Conservation (phyloP, 1,284 basidiomycete species). For the Bondarzewia mesenterica region DNA sequence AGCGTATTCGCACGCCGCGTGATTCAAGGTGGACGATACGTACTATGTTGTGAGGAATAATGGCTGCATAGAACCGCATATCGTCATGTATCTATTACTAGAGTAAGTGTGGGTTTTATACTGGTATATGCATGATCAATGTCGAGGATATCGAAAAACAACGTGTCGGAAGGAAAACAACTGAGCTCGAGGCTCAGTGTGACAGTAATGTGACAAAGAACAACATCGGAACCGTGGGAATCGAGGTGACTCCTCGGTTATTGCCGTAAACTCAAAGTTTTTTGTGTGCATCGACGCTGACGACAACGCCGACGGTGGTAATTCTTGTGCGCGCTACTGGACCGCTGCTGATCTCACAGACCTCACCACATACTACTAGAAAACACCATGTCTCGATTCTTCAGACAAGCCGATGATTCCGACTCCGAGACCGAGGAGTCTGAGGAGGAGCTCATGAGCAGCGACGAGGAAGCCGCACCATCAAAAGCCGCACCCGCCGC, state of each 20-base stretch:
- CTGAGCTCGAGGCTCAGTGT: background rate
- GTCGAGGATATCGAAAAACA: too few species aligned
- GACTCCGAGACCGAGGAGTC: slow-evolving; percentile 74
- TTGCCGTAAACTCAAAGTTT: slow-evolving; percentile 11
- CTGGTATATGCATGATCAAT: too few species aligned
- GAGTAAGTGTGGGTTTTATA: too few species aligned
- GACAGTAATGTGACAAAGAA: background rate
- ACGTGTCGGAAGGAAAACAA: too few species aligned
- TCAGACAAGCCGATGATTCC: slow-evolving; percentile 76
- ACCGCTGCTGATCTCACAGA: background rate
- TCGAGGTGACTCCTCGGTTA: slow-evolving; percentile 2
- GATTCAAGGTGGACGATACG: too few species aligned
- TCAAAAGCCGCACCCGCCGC: slow-evolving; percentile 39
- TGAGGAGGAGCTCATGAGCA: slow-evolving; percentile 76
- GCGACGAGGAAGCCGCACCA: slow-evolving; percentile 56
- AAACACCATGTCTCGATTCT: slow-evolving; percentile 77
- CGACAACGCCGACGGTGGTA: background rate
- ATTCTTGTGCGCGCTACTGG: background rate
- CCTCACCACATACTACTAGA: background rate
- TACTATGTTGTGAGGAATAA: too few species aligned
- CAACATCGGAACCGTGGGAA: background rate
- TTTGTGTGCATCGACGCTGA: background rate
- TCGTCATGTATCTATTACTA: too few species aligned
- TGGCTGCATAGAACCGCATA: too few species aligned
- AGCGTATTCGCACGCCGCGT: too few species aligned